Evolutionary conservation across 768 basidiomycete species (phyloP).

Genomic region (Psilocybe cyanescens): DNA sequence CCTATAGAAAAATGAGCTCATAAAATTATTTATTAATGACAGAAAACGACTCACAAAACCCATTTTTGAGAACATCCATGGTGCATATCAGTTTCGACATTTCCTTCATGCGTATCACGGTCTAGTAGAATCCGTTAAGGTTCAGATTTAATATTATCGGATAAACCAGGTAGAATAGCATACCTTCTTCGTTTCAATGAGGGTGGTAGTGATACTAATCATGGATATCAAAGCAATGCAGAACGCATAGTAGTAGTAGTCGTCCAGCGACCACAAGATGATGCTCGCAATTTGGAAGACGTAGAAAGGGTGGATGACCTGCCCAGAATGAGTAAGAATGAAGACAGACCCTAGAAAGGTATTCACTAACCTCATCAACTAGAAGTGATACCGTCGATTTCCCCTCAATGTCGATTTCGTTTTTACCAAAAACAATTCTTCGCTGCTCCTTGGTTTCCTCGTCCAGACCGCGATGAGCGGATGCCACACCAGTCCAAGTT

Average conservation of each 20-base stretch:
- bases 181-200: constrained; percentile 92
- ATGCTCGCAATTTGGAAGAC: constrained; percentile 98
- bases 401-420: constrained; percentile 88
- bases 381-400: constrained; percentile 81
- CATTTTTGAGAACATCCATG: constrained; percentile 70
- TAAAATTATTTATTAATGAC: neutral
- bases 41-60: constrained; percentile 58
- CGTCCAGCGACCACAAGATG: constrained; percentile 90
- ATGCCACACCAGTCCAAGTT: constrained; percentile 62
- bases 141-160: neutral
- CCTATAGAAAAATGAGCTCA: constrained; percentile 45
- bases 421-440: constrained; percentile 75
- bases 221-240: constrained; percentile 93
- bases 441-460: constrained; percentile 64
- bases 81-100: constrained; percentile 92
- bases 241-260: constrained; percentile 97
- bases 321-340: neutral
- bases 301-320: constrained; percentile 97
- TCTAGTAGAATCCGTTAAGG: constrained; percentile 45
- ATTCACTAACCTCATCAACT: constrained; percentile 77
- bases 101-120: constrained; percentile 91
- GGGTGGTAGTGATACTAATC: constrained; percentile 80
- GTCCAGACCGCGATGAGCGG: constrained; percentile 69
- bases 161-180: constrained; percentile 16
- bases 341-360: neutral